These are phyloP conservation scores for Pythium guiyangense DNA, from an alignment of 352 stramenopile genomes.

Conservation along the genomic window DNA sequence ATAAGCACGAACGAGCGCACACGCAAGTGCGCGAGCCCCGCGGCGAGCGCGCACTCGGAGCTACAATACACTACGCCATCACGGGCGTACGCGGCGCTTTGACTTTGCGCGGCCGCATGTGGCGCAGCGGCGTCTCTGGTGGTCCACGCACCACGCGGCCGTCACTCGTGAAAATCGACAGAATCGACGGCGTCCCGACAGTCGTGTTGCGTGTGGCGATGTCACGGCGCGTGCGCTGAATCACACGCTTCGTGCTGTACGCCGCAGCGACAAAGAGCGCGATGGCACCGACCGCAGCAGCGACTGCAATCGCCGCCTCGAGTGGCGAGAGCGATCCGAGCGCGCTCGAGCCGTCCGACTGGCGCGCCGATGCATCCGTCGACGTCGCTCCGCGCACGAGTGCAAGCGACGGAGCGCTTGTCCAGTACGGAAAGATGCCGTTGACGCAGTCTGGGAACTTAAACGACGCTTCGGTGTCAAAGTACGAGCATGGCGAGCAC, in stretches of 20 bases:
- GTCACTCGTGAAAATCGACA: constrained; percentile 1
- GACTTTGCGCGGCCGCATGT: constrained; percentile 3
- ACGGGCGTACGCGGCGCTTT: constrained; percentile 2
- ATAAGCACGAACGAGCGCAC: no score
- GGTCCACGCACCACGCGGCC: not conserved
- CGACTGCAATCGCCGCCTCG: not conserved
- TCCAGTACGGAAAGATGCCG: constrained; percentile 8
- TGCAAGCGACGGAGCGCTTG: not conserved
- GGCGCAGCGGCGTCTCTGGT: not conserved
- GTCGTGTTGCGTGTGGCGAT: not conserved
- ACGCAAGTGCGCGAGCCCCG: no score
- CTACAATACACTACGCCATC: not conserved
- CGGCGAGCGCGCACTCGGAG: no score
- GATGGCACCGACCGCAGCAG: constrained; percentile 1
- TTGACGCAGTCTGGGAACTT: constrained; percentile 11
- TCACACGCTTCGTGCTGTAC: not conserved
- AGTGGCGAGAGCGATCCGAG: not conserved
- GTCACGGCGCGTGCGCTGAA: not conserved
- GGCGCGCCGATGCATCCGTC: not conserved
- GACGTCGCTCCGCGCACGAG: not conserved
- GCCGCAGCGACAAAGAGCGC: constrained; percentile 3
- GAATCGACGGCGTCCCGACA: not conserved
- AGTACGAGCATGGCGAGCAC: constrained; percentile 13
- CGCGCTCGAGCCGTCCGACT: not conserved
- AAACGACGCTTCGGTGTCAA: constrained; percentile 7